A percentile compares a stretch with the other conserved stretches of the same genome.
phyloP scores from a whole-genome alignment of 768 basidiomycete genomes.

The Serpula lacrymans region DNA sequence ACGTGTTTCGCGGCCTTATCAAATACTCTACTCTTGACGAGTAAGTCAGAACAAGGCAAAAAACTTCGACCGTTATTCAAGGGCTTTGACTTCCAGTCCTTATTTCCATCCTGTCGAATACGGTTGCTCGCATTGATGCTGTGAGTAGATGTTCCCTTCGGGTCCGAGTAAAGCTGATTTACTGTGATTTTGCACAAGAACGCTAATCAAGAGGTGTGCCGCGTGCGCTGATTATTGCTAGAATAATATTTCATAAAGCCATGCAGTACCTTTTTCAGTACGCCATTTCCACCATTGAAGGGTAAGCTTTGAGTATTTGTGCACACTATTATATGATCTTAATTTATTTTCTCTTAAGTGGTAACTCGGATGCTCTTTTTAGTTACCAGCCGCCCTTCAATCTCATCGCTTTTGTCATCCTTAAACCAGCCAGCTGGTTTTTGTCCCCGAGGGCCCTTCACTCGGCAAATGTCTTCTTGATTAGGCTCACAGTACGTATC shows the following conservation, averaged over 20 bases:
- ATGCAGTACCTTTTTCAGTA: slow-evolving; percentile 84
- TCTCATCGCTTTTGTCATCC: slow-evolving; percentile 71
- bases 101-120: slow-evolving; percentile 89
- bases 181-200: too few species aligned
- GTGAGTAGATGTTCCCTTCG: slow-evolving; percentile 28
- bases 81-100: slow-evolving; percentile 44
- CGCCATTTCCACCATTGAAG: slow-evolving; percentile 84
- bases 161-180: background rate
- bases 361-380: slow-evolving; percentile 87
- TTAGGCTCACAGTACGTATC: slow-evolving; percentile 65
- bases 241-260: too few species aligned
- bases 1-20: slow-evolving; percentile 74
- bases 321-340: background rate
- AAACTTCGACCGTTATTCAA: slow-evolving; percentile 5
- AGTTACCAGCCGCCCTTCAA: slow-evolving; percentile 93
- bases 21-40: slow-evolving; percentile 77
- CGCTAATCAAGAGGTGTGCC: slow-evolving; percentile 54
- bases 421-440: slow-evolving; percentile 76
- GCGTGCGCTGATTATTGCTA: slow-evolving; percentile 6
- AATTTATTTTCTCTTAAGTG: slow-evolving; percentile 42
- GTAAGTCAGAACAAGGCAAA: slow-evolving; percentile 37
- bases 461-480: slow-evolving; percentile 79
- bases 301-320: slow-evolving; percentile 40
- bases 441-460: slow-evolving; percentile 79
- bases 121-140: slow-evolving; percentile 73